A percentile compares a stretch with the other conserved stretches of the same genome.
phyloP scores from a whole-genome alignment of 352 stramenopile species.

The Paralagenidium karlingii region DNA sequence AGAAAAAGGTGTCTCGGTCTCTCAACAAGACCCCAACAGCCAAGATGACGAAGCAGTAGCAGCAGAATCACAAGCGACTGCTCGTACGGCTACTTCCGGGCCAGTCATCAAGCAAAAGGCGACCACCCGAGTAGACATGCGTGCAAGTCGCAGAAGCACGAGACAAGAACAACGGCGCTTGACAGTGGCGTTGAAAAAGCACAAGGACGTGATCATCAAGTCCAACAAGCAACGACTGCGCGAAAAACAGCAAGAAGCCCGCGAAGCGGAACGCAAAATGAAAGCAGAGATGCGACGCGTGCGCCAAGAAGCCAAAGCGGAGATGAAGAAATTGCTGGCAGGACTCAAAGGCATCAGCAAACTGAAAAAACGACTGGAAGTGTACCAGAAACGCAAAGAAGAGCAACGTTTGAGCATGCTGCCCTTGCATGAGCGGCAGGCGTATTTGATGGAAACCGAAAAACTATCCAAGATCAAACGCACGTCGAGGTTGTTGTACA shows the following conservation, averaged over 20 bases:
- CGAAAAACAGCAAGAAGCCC: conserved; percentile 24
- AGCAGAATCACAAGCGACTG: no score
- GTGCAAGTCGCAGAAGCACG: no score
- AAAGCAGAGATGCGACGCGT: conserved; percentile 19
- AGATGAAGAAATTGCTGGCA: conserved; percentile 25
- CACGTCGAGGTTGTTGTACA: conserved; percentile 62
- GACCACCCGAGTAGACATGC: no score
- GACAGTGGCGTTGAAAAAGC: conserved; percentile 33
- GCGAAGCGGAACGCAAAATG: conserved; percentile 19
- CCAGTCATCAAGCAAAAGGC: no score
- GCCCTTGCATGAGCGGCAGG: conserved; percentile 41
- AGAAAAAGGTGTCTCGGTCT: no score
- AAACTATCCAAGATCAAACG: conserved; percentile 46
- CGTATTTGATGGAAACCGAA: conserved; percentile 42
- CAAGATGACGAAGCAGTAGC: no score
- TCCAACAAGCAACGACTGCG: conserved; percentile 24
- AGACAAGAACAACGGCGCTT: conserved; percentile 22
- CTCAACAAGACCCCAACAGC: no score
- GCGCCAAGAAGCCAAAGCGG: conserved; percentile 16
- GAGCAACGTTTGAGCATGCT: conserved; percentile 20
- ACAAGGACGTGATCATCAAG: conserved; percentile 33
- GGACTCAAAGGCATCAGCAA: conserved; percentile 29
- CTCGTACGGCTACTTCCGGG: no score
- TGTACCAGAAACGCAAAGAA: conserved; percentile 28
- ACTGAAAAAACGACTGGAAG: conserved; percentile 41